Conservation (phyloP, 257 asterid species). For the Solanum sitiens region DNA sequence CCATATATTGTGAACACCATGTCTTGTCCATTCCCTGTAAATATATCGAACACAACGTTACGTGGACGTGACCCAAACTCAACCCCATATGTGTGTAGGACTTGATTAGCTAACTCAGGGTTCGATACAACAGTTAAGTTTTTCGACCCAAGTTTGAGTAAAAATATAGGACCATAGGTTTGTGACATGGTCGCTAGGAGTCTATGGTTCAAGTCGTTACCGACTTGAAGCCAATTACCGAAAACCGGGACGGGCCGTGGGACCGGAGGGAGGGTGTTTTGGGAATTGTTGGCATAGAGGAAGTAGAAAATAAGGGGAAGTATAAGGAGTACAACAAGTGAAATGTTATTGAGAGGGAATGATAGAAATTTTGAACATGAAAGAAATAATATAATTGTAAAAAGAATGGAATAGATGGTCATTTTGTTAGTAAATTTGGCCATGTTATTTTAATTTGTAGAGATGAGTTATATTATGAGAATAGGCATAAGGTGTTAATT, state of each 20-base stretch:
- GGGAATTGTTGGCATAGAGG: neutral
- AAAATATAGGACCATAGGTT: conserved; percentile 58
- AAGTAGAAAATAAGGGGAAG: conserved; percentile 8
- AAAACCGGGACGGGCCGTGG: conserved; percentile 71
- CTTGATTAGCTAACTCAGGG: conserved; percentile 71
- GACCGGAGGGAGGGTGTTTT: conserved; percentile 65
- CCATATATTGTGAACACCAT: conserved; percentile 98
- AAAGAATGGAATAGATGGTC: conserved; percentile 10
- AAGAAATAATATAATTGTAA: conserved; percentile 3
- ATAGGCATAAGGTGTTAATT: neutral
- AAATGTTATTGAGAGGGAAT: conserved; percentile 3
- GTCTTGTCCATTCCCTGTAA: conserved; percentile 87
- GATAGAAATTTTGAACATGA: conserved; percentile 5
- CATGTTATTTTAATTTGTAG: neutral
- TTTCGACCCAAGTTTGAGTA: conserved; percentile 80
- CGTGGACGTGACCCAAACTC: conserved; percentile 90
- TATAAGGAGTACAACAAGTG: conserved; percentile 6
- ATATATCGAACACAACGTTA: conserved; percentile 80
- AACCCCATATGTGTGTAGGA: conserved; percentile 82
- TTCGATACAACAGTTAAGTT: conserved; percentile 75
- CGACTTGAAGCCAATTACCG: conserved; percentile 90
- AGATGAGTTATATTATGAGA: neutral
- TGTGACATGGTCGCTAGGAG: conserved; percentile 56
- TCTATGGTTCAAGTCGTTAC: conserved; percentile 80
- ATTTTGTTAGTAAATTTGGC: conserved; percentile 1